These are phyloP conservation scores for Boechera stricta DNA, from an alignment of 345 rosid genomes.

Conservation along the genomic window DNA sequence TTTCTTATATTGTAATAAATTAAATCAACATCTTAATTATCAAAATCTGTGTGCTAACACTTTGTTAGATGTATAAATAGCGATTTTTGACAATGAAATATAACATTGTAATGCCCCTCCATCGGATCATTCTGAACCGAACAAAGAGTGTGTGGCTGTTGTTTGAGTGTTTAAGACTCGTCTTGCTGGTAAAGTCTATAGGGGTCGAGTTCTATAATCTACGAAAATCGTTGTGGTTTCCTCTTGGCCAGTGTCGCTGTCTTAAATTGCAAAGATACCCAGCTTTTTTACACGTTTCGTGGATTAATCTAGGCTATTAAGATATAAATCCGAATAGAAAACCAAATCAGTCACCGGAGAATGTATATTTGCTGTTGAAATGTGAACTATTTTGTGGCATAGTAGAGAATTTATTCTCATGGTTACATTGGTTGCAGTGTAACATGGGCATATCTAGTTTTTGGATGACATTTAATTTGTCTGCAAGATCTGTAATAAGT, in stretches of 20 bases:
- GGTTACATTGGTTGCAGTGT: conserved; percentile 21
- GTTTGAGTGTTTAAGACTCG: too few relatives aligned
- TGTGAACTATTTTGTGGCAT: neutral
- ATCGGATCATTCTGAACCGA: neutral
- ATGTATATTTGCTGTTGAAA: too few relatives aligned
- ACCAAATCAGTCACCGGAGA: too few relatives aligned
- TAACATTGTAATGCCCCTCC: neutral
- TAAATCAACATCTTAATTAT: conserved; percentile 32
- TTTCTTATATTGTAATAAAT: conserved; percentile 12
- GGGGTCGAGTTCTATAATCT: too few relatives aligned
- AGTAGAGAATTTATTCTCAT: neutral
- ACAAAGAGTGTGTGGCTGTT: too few relatives aligned
- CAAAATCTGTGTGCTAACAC: neutral
- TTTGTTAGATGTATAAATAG: neutral
- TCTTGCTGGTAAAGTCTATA: too few relatives aligned
- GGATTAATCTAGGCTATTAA: too few relatives aligned
- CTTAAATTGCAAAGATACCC: too few relatives aligned
- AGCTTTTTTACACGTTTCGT: too few relatives aligned
- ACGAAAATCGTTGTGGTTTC: too few relatives aligned
- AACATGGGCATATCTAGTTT: conserved; percentile 41
- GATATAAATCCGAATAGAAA: too few relatives aligned
- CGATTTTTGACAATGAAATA: neutral
- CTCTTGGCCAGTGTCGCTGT: too few relatives aligned
- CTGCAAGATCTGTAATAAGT: conserved; percentile 46
- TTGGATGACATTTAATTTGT: conserved; percentile 39